Conservation (phyloP, 495 filamentous ascomycete species). For the Aspergillus nanangensis region DNA sequence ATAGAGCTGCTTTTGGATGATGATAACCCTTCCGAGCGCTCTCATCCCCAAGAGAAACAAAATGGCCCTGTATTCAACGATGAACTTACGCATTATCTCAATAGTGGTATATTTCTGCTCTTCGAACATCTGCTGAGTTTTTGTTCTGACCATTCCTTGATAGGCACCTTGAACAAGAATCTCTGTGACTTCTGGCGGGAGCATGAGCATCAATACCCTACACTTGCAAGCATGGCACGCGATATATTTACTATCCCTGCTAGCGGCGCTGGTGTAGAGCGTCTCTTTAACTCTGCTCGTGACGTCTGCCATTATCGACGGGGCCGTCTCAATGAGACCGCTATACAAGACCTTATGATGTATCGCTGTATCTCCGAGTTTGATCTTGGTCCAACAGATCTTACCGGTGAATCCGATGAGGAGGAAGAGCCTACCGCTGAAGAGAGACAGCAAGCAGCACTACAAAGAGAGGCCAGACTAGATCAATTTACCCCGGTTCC, state of each 20-base stretch:
- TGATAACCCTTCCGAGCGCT: neutral
- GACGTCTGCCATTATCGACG: neutral
- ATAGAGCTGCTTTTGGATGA: conserved; percentile 7
- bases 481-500: neutral
- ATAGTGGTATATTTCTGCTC: conserved; percentile 5
- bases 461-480: neutral
- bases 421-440: neutral
- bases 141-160: too few species aligned
- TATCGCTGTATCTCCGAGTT: neutral
- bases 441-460: neutral
- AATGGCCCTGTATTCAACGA: neutral
- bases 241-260: neutral
- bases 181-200: too few species aligned
- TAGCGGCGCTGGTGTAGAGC: neutral
- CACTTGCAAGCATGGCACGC: neutral
- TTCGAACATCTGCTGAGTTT: too few species aligned
- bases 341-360: neutral
- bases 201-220: neutral
- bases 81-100: conserved; percentile 10
- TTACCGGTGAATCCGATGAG: neutral
- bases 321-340: neutral
- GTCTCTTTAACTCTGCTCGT: neutral
- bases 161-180: too few species aligned
- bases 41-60: conserved; percentile 5
- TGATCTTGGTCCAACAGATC: neutral